Percentiles rank a stretch among this genome's conserved stretches.
Evolutionary conservation across 805 yeast genomes (phyloP).

Genomic region (Candida dajiaensis): DNA sequence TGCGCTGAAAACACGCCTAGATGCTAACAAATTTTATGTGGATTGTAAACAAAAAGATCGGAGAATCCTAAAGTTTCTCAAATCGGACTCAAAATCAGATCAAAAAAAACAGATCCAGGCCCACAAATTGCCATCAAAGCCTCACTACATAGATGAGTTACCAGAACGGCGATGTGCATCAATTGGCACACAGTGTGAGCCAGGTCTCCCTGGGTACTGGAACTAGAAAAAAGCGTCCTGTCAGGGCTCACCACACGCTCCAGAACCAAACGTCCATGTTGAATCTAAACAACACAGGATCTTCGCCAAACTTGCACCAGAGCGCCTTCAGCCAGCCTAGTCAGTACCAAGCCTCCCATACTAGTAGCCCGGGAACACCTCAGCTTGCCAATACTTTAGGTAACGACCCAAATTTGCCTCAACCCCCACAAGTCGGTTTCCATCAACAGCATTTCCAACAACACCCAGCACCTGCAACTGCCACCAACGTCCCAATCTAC

Average conservation of each 20-base stretch:
- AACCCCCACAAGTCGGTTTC: not conserved
- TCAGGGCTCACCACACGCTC: not conserved
- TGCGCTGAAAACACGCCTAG: not conserved
- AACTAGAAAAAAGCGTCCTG: not conserved
- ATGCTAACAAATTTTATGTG: not conserved
- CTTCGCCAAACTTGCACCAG: not conserved
- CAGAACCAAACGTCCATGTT: not conserved
- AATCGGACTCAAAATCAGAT: not conserved
- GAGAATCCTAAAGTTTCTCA: too few species aligned
- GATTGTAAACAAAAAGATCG: not conserved
- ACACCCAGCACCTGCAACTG: not conserved
- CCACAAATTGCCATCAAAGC: not conserved
- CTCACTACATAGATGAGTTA: not conserved
- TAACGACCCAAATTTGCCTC: not conserved
- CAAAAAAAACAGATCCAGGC: not conserved
- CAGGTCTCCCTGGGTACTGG: not conserved
- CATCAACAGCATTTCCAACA: slow-evolving; percentile 3
- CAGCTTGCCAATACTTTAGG: not conserved
- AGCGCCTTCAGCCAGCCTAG: not conserved
- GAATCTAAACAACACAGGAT: not conserved
- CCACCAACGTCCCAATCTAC: not conserved
- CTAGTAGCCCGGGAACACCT: slow-evolving; percentile 5
- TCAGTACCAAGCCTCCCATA: slow-evolving; percentile 1
- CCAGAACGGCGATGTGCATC: not conserved
- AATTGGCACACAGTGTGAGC: not conserved